Evolutionary conservation across 2,329 filamentous ascomycete genomes (phyloP), one percentile per base, ranked within the genome.

Genomic region (Immersiporthe knoxdaviesiana): DNA sequence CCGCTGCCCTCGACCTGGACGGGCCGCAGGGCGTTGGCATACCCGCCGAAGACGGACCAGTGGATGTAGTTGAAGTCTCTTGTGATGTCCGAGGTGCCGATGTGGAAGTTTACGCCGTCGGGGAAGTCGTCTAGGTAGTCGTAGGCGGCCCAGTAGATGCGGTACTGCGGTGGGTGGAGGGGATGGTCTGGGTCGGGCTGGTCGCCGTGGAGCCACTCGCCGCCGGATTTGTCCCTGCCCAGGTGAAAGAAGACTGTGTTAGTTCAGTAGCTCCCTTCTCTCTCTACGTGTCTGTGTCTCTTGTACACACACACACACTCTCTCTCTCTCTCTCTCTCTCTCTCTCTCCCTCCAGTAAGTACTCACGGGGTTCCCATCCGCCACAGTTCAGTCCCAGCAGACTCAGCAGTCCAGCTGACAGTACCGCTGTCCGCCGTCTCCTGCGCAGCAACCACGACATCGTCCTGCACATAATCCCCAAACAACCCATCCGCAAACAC

Each of bases 401-500:
- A 82, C 72, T 90, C 88, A 61, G 86, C 81, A 72, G 77, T 0
- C 81, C 80, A 27, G 77, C 74, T 3, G 78, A 80, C 14, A 76
- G 80, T 4, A 79, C 80, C 6, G 76, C 77, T 63, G 30, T 70
- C 62, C 32, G 65, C 68, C 5, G 65, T 68, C 37, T 80, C 75
- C 2, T 82, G 82, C 0, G 83, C 78, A 6, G 75, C 75, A 7
- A 89, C 76, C 2, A 78, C 76, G 30, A 84, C 72, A 52, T 81
- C 78, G 68, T 91, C 88, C 70, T 86, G 82, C 1, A 81, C 77
- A 72, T 84, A 89, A 72, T 90, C 82, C 0, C 88, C 88, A 69
- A 91, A 91, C 54, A 90, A 81, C 0, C 84, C 85, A 14, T 87
- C 84, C 0, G 88, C 89, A 72, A 90, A 90, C 39, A 91, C 78